Base-by-base conservation (phyloP, 2,329 filamentous ascomycete genomes). In the Trichoderma gracile region DNA sequence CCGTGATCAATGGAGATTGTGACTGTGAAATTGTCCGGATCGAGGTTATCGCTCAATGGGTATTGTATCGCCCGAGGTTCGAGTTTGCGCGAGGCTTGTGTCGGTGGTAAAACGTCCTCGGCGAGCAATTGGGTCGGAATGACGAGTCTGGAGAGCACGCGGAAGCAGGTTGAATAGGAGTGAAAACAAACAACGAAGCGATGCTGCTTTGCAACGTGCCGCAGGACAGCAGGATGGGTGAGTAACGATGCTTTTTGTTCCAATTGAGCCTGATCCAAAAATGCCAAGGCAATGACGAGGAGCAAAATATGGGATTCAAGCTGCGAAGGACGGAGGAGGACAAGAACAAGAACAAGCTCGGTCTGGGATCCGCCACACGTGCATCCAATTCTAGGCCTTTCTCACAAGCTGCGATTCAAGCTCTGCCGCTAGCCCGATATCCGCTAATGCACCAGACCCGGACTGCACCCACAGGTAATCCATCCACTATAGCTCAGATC, bases 371-470 rank as follows among this genome's bases (percentile, higher is more conserved):
- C 33, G 8, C 33, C 27, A 27, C 56, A 59, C 56, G 56, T 55
- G 53, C 56, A 14, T 12, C 12, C 0, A 12, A 12, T 42, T 59
- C 56, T 38, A 59, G 56, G 45, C 56, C 56, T 59, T 59, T 45
- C 23, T 33, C 7, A 23, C 33, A 55, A 38, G 46, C 56, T 60
- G 30, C 21, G 4, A 50, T 46, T 60, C 19, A 14, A 38, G 33
- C 53, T 55, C 42, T 45, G 42, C 42, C 42, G n/a, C 42, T 38
- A 38, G 33, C 33, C 33, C 33, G 5, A 3, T 38, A 38, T 38
- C 33, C 33, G 33, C 33, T 38, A 38, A 38, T 38, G 33, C 30
- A 25, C 21, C 19, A 8, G 30, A 27, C 12, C n/a, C n/a, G n/a
- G n/a, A n/a, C n/a, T n/a, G n/a, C n/a, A n/a, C n/a, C n/a, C n/a